phyloP scores from a whole-genome alignment of 2,329 filamentous ascomycete genomes.

The Microcyclospora tardicrescens region DNA sequence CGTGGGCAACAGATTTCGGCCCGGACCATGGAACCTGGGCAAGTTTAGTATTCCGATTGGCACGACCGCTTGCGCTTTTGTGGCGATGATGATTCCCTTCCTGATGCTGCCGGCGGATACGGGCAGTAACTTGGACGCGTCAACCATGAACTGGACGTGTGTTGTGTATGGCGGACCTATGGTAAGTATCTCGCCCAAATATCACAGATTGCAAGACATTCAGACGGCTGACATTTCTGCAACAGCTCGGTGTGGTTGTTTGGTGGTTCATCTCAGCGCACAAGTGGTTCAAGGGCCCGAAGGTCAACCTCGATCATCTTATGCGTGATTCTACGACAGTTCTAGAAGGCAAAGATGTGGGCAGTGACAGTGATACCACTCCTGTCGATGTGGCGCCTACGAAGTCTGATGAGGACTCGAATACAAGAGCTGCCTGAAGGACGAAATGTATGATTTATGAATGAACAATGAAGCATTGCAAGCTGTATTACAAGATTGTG shows the following conservation, averaged over 20 bases:
- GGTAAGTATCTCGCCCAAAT: constrained; percentile 21
- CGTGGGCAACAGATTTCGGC: constrained; percentile 50
- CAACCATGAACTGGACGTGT: constrained; percentile 56
- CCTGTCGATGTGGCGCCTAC: too few relatives aligned
- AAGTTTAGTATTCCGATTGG: constrained; percentile 46
- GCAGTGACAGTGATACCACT: not conserved
- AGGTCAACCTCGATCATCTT: constrained; percentile 50
- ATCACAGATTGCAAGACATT: not conserved
- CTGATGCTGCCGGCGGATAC: constrained; percentile 50
- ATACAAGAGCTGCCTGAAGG: too few relatives aligned
- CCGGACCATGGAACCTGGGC: constrained; percentile 57
- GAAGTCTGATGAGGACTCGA: too few relatives aligned
- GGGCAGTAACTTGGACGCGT: constrained; percentile 39
- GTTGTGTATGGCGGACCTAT: constrained; percentile 54
- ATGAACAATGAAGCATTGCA: too few relatives aligned
- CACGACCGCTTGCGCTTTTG: constrained; percentile 44
- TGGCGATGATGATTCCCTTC: constrained; percentile 54
- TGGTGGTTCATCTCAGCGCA: constrained; percentile 53
- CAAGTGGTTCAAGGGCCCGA: constrained; percentile 59
- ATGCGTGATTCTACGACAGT: constrained; percentile 8
- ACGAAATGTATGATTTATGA: too few relatives aligned
- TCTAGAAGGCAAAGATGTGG: not conserved
- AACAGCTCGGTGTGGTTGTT: constrained; percentile 26
- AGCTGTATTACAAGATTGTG: too few relatives aligned
- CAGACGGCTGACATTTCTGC: not conserved